Conservation (phyloP, 495 filamentous ascomycete species). For the Hyaloscypha hepaticicola region DNA sequence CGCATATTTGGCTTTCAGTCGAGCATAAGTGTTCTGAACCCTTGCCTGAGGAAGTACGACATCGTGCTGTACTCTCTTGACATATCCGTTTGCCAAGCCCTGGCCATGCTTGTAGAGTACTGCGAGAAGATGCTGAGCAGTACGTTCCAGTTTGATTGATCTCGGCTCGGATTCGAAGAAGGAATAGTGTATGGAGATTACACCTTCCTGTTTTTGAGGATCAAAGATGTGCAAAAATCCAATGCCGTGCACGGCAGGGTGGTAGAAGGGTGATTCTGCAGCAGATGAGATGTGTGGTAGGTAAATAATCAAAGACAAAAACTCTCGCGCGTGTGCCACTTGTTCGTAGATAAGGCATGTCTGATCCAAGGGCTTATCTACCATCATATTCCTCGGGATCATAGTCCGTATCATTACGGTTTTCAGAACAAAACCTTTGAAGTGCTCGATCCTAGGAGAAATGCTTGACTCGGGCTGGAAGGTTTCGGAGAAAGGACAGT, state of each 20-base stretch:
- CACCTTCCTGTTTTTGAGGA: conserved; percentile 39
- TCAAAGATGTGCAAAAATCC: conserved; percentile 70
- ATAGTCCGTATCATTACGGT: conserved; percentile 69
- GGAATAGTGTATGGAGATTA: conserved; percentile 65
- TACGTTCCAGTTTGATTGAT: conserved; percentile 62
- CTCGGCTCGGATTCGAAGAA: conserved; percentile 51
- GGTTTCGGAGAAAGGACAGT: conserved; percentile 29
- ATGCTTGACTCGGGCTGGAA: conserved; percentile 18
- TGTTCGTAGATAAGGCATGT: conserved; percentile 68
- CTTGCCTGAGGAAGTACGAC: conserved; percentile 67
- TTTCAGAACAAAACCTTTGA: conserved; percentile 53
- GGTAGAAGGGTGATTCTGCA: conserved; percentile 78
- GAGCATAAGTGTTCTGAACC: conserved; percentile 77
- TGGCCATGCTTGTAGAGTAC: conserved; percentile 76
- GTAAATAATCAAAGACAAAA: conserved; percentile 67
- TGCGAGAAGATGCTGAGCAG: conserved; percentile 65
- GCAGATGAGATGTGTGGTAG: conserved; percentile 65
- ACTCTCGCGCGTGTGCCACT: conserved; percentile 22
- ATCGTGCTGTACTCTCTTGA: conserved; percentile 76
- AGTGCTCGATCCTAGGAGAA: conserved; percentile 40
- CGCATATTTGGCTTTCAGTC: conserved; percentile 78
- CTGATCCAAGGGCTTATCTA: conserved; percentile 74
- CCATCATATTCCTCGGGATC: conserved; percentile 74
- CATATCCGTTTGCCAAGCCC: conserved; percentile 59
- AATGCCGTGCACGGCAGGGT: conserved; percentile 69